Evolutionary conservation across 805 yeast species (phyloP).

Genomic region (Scheffersomyces stipitis): DNA sequence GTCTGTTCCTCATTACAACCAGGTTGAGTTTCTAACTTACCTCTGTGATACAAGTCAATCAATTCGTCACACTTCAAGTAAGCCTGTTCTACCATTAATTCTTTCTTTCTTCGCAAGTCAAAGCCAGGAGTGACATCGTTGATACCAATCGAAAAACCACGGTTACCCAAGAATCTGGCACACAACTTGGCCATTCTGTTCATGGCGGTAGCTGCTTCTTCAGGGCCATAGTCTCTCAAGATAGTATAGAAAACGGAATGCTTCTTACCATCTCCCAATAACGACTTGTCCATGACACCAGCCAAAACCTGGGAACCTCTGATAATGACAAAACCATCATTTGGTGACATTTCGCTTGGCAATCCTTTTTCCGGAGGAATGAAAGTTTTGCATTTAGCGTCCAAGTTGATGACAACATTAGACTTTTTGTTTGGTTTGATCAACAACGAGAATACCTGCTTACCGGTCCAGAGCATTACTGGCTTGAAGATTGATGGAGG

Average conservation of each 20-base stretch:
- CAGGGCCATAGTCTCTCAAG: constrained; percentile 93
- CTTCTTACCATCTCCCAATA: constrained; percentile 97
- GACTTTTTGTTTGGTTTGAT: constrained; percentile 78
- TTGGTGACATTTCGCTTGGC: constrained; percentile 95
- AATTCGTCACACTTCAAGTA: constrained; percentile 89
- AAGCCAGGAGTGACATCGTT: constrained; percentile 94
- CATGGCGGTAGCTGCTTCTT: constrained; percentile 94
- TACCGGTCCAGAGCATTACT: constrained; percentile 91
- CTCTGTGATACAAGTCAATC: constrained; percentile 72
- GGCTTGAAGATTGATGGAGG: constrained; percentile 96
- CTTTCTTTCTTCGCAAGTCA: constrained; percentile 74
- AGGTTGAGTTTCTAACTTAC: constrained; percentile 95
- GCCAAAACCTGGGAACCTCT: constrained; percentile 85
- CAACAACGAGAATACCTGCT: constrained; percentile 85
- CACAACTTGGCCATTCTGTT: constrained; percentile 99
- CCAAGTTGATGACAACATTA: constrained; percentile 83
- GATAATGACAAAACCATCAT: constrained; percentile 90
- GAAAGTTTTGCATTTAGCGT: constrained; percentile 91
- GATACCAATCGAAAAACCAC: constrained; percentile 97
- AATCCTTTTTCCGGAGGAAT: constrained; percentile 68
- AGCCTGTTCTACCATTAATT: constrained; percentile 85
- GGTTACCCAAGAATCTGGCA: constrained; percentile 89
- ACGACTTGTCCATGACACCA: constrained; percentile 96
- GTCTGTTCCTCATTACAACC: constrained; percentile 99
- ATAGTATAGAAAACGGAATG: constrained; percentile 95